A percentile compares a stretch with the other conserved stretches of the same genome.
Evolutionary conservation across 2,329 filamentous ascomycete genomes (phyloP).

Genomic region (Emergomyces pasteurianus): DNA sequence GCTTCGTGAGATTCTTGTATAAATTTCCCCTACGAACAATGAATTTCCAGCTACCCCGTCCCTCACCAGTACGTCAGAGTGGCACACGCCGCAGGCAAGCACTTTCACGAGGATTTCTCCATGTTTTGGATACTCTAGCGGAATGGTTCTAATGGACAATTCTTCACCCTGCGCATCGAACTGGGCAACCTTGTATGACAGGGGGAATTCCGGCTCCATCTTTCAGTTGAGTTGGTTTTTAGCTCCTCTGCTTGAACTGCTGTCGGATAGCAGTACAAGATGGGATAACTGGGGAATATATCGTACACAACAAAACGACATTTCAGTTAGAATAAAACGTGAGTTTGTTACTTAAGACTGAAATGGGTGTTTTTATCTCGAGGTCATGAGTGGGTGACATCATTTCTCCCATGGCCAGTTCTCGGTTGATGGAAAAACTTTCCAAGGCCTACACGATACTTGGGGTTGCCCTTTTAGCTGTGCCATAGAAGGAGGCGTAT

Average conservation of each 20-base stretch:
- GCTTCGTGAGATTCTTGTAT: neutral
- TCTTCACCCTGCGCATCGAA: slow-evolving; percentile 42
- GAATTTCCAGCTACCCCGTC: slow-evolving; percentile 41
- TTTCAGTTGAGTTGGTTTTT: neutral
- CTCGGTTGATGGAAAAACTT: neutral
- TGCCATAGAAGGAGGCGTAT: neutral
- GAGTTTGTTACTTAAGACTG: neutral
- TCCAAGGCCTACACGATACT: too few relatives aligned
- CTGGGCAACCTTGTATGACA: slow-evolving; percentile 56
- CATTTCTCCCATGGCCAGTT: neutral
- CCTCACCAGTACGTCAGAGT: slow-evolving; percentile 44
- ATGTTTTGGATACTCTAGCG: slow-evolving; percentile 43
- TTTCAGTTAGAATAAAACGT: neutral
- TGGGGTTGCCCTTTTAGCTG: neutral
- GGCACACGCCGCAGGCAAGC: slow-evolving; percentile 60
- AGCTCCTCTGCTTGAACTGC: neutral
- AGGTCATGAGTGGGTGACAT: neutral
- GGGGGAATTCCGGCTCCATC: slow-evolving; percentile 35
- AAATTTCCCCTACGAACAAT: slow-evolving; percentile 26
- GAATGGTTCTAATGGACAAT: slow-evolving; percentile 47
- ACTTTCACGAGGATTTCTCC: slow-evolving; percentile 59
- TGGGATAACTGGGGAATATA: neutral
- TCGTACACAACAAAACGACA: neutral
- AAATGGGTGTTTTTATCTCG: neutral
- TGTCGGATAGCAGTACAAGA: neutral